A percentile compares a stretch with the other conserved stretches of the same genome.
These are phyloP conservation scores for Cryptococcus sp. DNA, from an alignment of 1,284 basidiomycete species.

Conservation along the genomic window DNA sequence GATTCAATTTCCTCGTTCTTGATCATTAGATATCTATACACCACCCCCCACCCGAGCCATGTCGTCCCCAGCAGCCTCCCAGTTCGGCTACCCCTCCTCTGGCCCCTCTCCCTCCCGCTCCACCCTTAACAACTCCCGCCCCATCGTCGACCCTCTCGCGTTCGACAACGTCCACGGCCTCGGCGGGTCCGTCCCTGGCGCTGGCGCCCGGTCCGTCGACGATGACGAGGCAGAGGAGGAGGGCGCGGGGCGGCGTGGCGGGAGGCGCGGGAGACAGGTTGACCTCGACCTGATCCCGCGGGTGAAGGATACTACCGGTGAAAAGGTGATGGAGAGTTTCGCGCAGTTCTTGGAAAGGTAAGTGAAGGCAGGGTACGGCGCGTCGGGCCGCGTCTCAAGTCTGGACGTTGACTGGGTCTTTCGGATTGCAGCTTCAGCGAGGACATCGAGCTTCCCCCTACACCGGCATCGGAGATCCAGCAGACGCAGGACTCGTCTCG, in stretches of 20 bases:
- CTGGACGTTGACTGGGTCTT: not conserved
- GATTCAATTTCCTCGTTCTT: too few species aligned
- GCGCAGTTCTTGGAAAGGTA: constrained; percentile 86
- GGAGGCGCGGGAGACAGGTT: constrained; percentile 14
- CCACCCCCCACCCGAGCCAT: too few species aligned
- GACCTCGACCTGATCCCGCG: constrained; percentile 67
- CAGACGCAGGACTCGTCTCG: constrained; percentile 52
- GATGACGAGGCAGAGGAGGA: constrained; percentile 20
- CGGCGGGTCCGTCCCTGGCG: constrained; percentile 26
- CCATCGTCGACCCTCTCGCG: constrained; percentile 37
- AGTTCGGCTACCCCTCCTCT: too few species aligned
- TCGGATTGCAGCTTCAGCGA: constrained; percentile 67
- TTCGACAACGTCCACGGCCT: constrained; percentile 45
- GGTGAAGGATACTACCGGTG: constrained; percentile 87
- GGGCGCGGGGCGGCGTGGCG: constrained; percentile 9
- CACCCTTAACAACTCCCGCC: constrained; percentile 6
- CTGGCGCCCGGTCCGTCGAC: not conserved
- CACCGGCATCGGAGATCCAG: constrained; percentile 66
- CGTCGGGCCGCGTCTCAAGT: not conserved
- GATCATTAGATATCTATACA: too few species aligned
- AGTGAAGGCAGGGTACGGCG: constrained; percentile 47
- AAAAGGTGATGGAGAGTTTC: constrained; percentile 86
- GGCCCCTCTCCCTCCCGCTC: too few species aligned
- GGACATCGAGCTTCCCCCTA: constrained; percentile 66
- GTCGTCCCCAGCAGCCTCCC: too few species aligned